Conservation (phyloP, 768 basidiomycete genomes). For the Russula emetica region DNA sequence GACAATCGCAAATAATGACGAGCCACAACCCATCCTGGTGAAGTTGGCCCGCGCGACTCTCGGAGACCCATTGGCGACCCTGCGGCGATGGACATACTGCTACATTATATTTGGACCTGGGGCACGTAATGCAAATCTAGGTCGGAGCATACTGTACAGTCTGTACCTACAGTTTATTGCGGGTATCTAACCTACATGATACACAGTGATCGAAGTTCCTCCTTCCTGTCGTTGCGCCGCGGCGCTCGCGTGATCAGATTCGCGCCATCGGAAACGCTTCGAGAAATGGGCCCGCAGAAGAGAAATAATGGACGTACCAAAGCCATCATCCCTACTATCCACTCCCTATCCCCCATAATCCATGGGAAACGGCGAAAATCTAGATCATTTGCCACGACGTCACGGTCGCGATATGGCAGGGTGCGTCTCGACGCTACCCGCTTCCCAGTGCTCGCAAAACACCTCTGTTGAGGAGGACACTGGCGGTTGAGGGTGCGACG, state of each 20-base stretch:
- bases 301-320: not conserved
- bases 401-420: not conserved
- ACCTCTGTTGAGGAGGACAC: not conserved
- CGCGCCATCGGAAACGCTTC: not conserved
- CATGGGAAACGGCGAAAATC: not conserved
- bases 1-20: no score
- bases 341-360: not conserved
- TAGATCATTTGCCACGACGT: not conserved
- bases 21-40: not conserved
- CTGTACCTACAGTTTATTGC: not conserved
- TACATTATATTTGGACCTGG: not conserved
- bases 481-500: not conserved
- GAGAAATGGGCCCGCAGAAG: no score
- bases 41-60: not conserved
- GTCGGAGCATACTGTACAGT: not conserved
- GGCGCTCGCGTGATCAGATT: not conserved
- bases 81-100: not conserved
- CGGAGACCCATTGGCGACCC: not conserved
- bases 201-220: slow-evolving; percentile 7
- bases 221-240: not conserved
- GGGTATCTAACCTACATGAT: not conserved
- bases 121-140: not conserved
- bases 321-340: not conserved
- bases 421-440: not conserved
- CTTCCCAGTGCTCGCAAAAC: not conserved